Conservation (phyloP, 495 filamentous ascomycete genomes). For the Amphirosellinia nigrospora region DNA sequence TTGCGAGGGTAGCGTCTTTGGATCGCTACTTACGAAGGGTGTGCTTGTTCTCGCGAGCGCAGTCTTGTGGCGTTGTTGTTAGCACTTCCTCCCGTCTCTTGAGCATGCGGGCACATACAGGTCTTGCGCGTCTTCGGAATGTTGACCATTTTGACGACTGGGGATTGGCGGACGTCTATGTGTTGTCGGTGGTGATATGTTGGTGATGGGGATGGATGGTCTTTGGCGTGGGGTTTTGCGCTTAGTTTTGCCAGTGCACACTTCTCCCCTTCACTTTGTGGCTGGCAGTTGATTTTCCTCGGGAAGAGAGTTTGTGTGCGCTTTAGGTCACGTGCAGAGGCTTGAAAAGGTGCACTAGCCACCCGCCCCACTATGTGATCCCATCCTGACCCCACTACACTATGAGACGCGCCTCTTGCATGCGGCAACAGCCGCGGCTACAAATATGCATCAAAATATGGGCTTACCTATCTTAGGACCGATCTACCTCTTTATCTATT, state of each 20-base stretch:
- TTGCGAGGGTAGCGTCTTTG: neutral
- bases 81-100: slow-evolving; percentile 9
- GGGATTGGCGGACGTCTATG: slow-evolving; percentile 25
- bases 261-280: slow-evolving; percentile 24
- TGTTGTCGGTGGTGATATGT: slow-evolving; percentile 28
- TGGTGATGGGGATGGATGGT: slow-evolving; percentile 30
- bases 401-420: neutral
- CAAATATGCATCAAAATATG: neutral
- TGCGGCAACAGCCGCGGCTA: neutral
- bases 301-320: slow-evolving; percentile 24
- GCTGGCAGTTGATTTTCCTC: slow-evolving; percentile 24
- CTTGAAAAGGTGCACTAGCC: slow-evolving; percentile 12
- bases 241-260: slow-evolving; percentile 11
- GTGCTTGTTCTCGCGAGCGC: slow-evolving; percentile 50
- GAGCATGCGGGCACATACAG: slow-evolving; percentile 25
- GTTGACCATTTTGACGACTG: slow-evolving; percentile 52
- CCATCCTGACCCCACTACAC: too few relatives aligned
- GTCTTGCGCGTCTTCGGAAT: slow-evolving; percentile 47
- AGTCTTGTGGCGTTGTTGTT: slow-evolving; percentile 17
- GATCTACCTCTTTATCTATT: neutral
- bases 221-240: slow-evolving; percentile 28
- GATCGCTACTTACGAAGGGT: slow-evolving; percentile 58
- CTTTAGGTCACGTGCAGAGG: slow-evolving; percentile 25
- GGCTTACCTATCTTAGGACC: neutral
- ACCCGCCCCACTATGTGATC: neutral